phyloP scores from a whole-genome alignment of 2,329 filamentous ascomycete species.

The Fusarium secorum region DNA sequence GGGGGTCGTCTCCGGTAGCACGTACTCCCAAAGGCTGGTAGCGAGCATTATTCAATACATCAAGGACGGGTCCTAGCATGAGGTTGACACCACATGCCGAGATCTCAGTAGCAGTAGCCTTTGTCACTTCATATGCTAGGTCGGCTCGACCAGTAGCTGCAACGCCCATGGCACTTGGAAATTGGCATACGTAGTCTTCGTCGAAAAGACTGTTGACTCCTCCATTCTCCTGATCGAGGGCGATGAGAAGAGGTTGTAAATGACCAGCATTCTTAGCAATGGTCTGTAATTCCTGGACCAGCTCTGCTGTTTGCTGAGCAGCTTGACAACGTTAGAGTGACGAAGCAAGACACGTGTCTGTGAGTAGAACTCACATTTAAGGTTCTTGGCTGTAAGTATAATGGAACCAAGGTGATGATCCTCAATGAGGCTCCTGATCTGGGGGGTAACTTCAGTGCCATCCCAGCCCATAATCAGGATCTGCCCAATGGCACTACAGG shows the following conservation, averaged over 20 bases:
- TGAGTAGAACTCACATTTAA: constrained; percentile 70
- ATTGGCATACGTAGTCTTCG: constrained; percentile 94
- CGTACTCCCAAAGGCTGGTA: constrained; percentile 91
- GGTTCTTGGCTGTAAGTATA: constrained; percentile 82
- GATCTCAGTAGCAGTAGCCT: constrained; percentile 91
- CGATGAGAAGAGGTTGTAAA: constrained; percentile 86
- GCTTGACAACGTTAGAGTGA: constrained; percentile 62
- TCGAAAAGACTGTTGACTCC: constrained; percentile 97
- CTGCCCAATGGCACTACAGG: constrained; percentile 73
- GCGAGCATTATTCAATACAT: constrained; percentile 91
- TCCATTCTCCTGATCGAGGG: constrained; percentile 96
- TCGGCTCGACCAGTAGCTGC: constrained; percentile 89
- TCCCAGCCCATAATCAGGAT: constrained; percentile 87
- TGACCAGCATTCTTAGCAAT: constrained; percentile 92
- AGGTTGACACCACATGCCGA: constrained; percentile 94
- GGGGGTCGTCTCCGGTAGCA: constrained; percentile 89
- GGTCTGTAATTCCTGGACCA: constrained; percentile 91
- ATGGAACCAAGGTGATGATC: constrained; percentile 90
- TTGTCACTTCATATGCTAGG: constrained; percentile 87
- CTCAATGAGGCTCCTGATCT: constrained; percentile 82
- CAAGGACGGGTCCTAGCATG: constrained; percentile 91
- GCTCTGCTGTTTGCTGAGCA: constrained; percentile 84
- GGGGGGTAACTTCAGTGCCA: constrained; percentile 82
- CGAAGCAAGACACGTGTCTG: constrained; percentile 6
- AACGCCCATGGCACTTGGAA: constrained; percentile 95